Evolutionary conservation across 1,139 yeast species (phyloP), one percentile per base, ranked within the genome.

Genomic region (Candida glucosophila): DNA sequence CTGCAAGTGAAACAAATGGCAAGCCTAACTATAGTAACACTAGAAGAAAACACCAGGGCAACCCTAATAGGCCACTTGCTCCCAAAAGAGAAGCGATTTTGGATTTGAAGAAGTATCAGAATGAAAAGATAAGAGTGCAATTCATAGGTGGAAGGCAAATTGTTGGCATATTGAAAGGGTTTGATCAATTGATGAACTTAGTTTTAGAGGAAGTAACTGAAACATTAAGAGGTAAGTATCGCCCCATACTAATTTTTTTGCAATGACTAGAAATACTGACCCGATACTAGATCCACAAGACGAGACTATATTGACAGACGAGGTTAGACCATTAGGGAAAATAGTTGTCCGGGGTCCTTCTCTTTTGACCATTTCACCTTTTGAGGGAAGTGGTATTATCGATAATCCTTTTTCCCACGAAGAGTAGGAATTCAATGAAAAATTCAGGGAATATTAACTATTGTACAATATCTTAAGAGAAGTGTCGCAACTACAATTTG

Each of bases 51-150:
- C 54, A 51, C 41, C 44, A 39, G 26, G 42, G 43, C 34, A 32
- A 41, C 24, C 47, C 52, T 32, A 49, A 47, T 27, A 68, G 69
- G 43, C 66, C 65, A 35, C 86, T 77, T 43, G 76, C 88, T 8
- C 95, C 95, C 17, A 79, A 78, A 58, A 77, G 83, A 52, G 96
- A 88, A 38, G 94, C 95, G 15, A 85, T 88, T 38, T 61, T 86
- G 35, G 92, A 88, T 49, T 64, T 90, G 36, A 73, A 77, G 36
- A 80, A 77, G 44, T 83, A 82, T 49, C 73, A 75, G 43, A 92
- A 83, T 48, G 67, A 79, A 39, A 56, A 67, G 38, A 73, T 90
- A 27, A 68, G 80, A 40, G 93, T 86, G 31, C 77, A 81, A 45
- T 76, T 90, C 47, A 70, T 77, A 40, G 95, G 95, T n/a, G 96